A percentile compares a stretch with the other conserved stretches of the same genome.
These are phyloP conservation scores for Lachnellula arida DNA, from an alignment of 2,329 filamentous ascomycete species.

Conservation along the genomic window DNA sequence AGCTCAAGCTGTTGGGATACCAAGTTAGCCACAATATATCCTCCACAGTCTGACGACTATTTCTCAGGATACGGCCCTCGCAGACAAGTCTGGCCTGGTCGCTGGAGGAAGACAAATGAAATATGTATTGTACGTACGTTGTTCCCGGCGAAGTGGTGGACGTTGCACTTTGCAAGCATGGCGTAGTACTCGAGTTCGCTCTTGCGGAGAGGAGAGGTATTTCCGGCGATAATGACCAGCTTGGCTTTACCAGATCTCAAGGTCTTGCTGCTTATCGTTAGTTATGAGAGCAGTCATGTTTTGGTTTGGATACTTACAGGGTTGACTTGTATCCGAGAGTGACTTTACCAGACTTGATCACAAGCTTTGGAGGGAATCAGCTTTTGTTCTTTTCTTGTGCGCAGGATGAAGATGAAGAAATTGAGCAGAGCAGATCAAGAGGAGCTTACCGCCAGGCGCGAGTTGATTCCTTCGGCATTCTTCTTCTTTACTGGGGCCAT, in stretches of 20 bases:
- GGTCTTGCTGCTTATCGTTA: no score
- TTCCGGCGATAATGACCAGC: conserved; percentile 92
- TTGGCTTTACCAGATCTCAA: conserved; percentile 97
- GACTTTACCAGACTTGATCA: conserved; percentile 70
- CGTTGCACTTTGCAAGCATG: conserved; percentile 88
- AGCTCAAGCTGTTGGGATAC: conserved; percentile 78
- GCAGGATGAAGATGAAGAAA: background rate
- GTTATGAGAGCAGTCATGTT: no score
- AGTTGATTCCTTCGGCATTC: conserved; percentile 72
- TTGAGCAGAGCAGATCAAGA: no score
- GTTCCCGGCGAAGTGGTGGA: conserved; percentile 98
- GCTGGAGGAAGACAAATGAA: conserved; percentile 7
- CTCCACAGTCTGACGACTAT: conserved; percentile 91
- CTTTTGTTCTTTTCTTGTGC: background rate
- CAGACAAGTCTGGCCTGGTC: conserved; percentile 23
- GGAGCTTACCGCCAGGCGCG: conserved; percentile 47
- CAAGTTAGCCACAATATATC: conserved; percentile 60
- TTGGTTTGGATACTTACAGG: no score
- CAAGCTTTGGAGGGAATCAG: conserved; percentile 35
- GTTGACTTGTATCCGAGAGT: conserved; percentile 86
- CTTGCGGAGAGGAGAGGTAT: conserved; percentile 97
- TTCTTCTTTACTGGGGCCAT: conserved; percentile 61
- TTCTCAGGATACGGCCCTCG: conserved; percentile 73
- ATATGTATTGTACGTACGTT: conserved; percentile 71
- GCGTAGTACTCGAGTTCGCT: conserved; percentile 93